These are phyloP conservation scores for Peniophora sp. DNA, from an alignment of 1,284 basidiomycete genomes.

Conservation along the genomic window DNA sequence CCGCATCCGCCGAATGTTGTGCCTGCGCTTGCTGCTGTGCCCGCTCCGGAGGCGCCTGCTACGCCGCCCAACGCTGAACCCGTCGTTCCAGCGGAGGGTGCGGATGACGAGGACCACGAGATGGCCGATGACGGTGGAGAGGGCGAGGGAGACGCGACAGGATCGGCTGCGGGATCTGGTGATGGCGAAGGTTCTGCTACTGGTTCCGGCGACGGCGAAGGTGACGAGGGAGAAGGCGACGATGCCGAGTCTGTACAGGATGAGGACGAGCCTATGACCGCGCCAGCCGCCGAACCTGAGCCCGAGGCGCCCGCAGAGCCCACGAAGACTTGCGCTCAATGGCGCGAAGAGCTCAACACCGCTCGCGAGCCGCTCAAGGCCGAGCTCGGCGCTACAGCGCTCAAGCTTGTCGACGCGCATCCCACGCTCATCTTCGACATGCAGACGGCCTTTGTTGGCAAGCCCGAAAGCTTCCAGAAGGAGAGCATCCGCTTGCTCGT, in stretches of 20 bases:
- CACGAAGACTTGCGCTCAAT: neutral
- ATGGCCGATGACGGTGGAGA: neutral
- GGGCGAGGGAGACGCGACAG: neutral
- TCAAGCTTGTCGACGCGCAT: slow-evolving; percentile 82
- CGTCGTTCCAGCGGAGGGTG: neutral
- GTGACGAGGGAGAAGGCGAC: neutral
- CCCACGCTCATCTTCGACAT: slow-evolving; percentile 88
- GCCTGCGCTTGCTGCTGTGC: neutral
- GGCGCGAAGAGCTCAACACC: slow-evolving; percentile 36
- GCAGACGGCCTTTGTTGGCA: slow-evolving; percentile 69
- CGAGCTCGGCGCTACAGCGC: slow-evolving; percentile 59
- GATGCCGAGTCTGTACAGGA: neutral
- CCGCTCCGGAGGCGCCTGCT: neutral
- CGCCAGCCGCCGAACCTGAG: neutral
- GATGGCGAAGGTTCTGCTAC: neutral
- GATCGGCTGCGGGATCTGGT: too few relatives aligned
- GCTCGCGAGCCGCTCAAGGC: slow-evolving; percentile 61
- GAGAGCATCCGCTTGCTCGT: slow-evolving; percentile 59
- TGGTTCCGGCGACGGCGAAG: neutral
- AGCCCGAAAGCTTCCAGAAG: slow-evolving; percentile 50
- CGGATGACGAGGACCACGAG: neutral
- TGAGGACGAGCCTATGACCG: neutral
- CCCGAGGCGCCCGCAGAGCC: neutral
- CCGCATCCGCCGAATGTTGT: neutral
- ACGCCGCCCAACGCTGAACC: neutral